These are phyloP conservation scores for Teunomyces tritomae DNA, from an alignment of 805 yeast species.

Conservation along the genomic window DNA sequence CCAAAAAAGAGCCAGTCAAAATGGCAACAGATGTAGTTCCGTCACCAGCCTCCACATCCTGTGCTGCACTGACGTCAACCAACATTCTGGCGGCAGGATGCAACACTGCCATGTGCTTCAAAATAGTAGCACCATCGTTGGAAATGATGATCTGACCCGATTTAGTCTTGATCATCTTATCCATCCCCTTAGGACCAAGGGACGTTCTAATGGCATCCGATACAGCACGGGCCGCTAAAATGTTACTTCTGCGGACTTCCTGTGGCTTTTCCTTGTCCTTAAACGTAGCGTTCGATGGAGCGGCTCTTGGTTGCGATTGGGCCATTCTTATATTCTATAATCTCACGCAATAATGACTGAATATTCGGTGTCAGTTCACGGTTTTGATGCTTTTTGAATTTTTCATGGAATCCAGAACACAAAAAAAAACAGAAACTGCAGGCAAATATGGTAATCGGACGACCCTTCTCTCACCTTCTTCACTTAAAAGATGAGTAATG, in stretches of 20 bases:
- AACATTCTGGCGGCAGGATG: conserved; percentile 98
- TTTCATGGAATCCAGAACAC: background rate
- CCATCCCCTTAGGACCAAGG: conserved; percentile 99
- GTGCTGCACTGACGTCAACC: conserved; percentile 96
- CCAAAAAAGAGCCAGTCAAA: conserved; percentile 87
- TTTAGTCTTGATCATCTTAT: conserved; percentile 95
- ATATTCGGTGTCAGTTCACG: background rate
- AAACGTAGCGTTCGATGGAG: conserved; percentile 81
- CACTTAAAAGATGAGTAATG: background rate
- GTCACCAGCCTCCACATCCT: conserved; percentile 99
- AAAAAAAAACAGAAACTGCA: background rate
- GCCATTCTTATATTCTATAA: conserved; percentile 2
- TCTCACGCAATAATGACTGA: background rate
- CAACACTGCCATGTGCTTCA: conserved; percentile 95
- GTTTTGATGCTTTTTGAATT: background rate
- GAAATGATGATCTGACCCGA: conserved; percentile 91
- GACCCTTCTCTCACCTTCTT: background rate
- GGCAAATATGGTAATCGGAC: background rate
- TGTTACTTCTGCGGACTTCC: conserved; percentile 86
- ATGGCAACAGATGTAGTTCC: conserved; percentile 98
- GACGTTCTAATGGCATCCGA: conserved; percentile 95
- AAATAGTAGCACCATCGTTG: conserved; percentile 96
- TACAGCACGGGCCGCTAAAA: conserved; percentile 90
- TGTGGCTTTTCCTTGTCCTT: conserved; percentile 92
- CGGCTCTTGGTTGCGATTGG: conserved; percentile 9